Evolutionary conservation across 2,329 filamentous ascomycete species (phyloP), one percentile per base, ranked within the genome.

Genomic region (Pseudocercospora fuligena): DNA sequence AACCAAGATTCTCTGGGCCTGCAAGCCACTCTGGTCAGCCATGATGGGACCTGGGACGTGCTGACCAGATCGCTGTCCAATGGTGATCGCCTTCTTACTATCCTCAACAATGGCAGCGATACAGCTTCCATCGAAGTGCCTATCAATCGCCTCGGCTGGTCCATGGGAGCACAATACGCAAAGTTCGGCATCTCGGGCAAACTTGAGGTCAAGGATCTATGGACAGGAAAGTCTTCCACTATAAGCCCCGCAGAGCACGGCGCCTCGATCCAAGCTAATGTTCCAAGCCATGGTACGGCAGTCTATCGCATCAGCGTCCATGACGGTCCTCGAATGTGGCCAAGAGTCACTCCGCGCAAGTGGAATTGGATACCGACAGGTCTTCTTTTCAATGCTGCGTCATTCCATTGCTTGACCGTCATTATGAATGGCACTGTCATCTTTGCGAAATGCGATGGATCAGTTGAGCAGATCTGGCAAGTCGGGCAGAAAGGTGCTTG

Each of bases 71-170:
- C 27, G 9, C 56, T 59, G 5, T 33, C 56, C 12, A 59, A 59
- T 19, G 56, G 56, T 6, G 56, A 59, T 36, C 56, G 56, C 27
- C 56, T 59, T 11, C 19, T 59, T 1, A 59, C 56, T 5, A 59
- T 59, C 12, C 31, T 59, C 29, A 59, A 59, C n/a, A 59, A 59
- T 23, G 56, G 56, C 14, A 59, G 56, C 31, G 43, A 12, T 19
- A 19, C 27, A 12, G 56, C 29, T 31, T 36, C 56, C 1, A 40
- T 59, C 23, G 56, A 59, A 43, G 56, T 33, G 23, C 31, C 29
- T 31, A 8, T 31, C 29, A 31, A 31, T 8, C 29, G 29, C 29
- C 3, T 31, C 4, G 29, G 29, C 29, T 31, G 29, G 29, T 31
- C 29, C 3, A 46, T 46, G 19, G 19, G 14, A 19, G 40, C 19